phyloP scores from a whole-genome alignment of 108 stramenopile species.

The Discostella pseudostelligera region DNA sequence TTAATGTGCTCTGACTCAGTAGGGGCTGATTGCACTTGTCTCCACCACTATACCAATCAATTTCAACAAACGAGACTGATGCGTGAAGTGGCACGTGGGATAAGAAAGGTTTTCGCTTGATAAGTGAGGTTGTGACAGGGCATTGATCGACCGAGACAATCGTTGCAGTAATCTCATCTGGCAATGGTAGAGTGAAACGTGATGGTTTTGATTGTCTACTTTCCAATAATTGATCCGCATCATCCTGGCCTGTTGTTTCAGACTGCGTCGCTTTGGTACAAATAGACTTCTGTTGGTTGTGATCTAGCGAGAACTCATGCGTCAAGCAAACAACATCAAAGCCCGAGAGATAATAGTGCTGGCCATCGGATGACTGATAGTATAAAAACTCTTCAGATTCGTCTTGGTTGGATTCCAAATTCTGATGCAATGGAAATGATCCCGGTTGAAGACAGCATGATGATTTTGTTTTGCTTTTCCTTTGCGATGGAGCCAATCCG shows the following conservation, averaged over 20 bases:
- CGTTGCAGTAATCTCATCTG: constrained; percentile 64
- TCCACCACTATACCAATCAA: constrained; percentile 51
- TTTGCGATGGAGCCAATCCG: background rate
- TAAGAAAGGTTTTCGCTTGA: constrained; percentile 70
- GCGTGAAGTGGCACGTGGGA: constrained; percentile 70
- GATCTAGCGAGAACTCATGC: constrained; percentile 56
- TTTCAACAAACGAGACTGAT: constrained; percentile 66
- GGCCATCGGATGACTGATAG: constrained; percentile 81
- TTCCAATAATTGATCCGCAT: no score
- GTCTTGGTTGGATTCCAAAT: constrained; percentile 13
- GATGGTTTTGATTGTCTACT: constrained; percentile 6
- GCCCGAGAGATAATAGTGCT: constrained; percentile 65
- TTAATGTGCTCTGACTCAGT: constrained; percentile 53
- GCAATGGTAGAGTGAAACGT: constrained; percentile 44
- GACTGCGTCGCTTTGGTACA: no score
- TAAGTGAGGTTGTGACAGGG: constrained; percentile 54
- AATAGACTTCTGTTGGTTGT: background rate
- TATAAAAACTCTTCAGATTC: constrained; percentile 50
- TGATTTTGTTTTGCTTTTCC: constrained; percentile 2
- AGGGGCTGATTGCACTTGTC: constrained; percentile 40
- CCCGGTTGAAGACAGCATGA: constrained; percentile 17
- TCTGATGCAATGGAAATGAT: constrained; percentile 22
- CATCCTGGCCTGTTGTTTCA: constrained; percentile 2
- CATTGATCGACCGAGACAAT: constrained; percentile 62
- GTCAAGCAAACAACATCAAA: constrained; percentile 74